Evolutionary conservation across 129 eudicot species (phyloP).

Genomic region (carrot (Daucus carota)): DH1_v3.0 NC_030382.2:47907001-47907500

Average conservation of each 20-base stretch:
- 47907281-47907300: neutral
- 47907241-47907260: neutral
- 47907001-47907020: neutral
- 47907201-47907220: neutral
- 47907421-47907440: neutral
- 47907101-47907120: neutral
- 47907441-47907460: constrained; percentile 3
- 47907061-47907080: neutral
- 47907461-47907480: neutral
- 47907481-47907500: constrained; percentile 22
- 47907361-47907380: neutral
- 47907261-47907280: neutral
- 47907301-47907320: neutral
- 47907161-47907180: neutral
- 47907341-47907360: neutral
- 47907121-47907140: neutral
- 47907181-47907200: neutral
- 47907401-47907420: neutral
- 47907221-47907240: neutral
- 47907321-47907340: neutral
- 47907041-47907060: neutral
- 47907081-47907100: neutral
- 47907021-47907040: neutral
- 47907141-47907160: constrained; percentile 6
- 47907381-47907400: neutral